phyloP scores from a whole-genome alignment of 208 protist species.

The Trypanosoma boissoni region DNA sequence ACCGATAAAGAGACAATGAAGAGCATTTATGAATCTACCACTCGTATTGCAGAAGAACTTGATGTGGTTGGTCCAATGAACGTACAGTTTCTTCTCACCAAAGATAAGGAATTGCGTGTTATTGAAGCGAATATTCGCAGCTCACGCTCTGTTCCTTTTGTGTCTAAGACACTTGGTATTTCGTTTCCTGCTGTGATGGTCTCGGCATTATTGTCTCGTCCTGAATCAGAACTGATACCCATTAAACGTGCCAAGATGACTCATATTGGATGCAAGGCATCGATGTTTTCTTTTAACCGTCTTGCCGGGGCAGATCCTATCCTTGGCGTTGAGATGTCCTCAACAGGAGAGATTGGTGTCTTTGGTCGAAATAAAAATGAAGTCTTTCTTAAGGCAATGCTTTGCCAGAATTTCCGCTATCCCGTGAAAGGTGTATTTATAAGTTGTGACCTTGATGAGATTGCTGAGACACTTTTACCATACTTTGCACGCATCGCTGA shows the following conservation, averaged over 20 bases:
- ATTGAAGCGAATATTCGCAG: slow-evolving; percentile 98
- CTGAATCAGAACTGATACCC: slow-evolving; percentile 72
- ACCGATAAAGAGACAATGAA: slow-evolving; percentile 85
- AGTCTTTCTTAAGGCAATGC: slow-evolving; percentile 91
- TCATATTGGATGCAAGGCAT: slow-evolving; percentile 95
- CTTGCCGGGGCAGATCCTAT: slow-evolving; percentile 97
- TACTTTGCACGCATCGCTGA: slow-evolving; percentile 46
- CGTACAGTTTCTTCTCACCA: slow-evolving; percentile 98
- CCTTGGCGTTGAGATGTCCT: slow-evolving; percentile 98
- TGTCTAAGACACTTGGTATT: slow-evolving; percentile 95
- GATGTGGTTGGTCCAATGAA: slow-evolving; percentile 97
- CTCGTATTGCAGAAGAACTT: slow-evolving; percentile 92
- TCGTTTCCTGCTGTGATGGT: slow-evolving; percentile 93
- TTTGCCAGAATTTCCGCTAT: slow-evolving; percentile 79
- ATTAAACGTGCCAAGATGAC: slow-evolving; percentile 87
- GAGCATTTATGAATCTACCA: slow-evolving; percentile 70
- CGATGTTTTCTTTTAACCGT: slow-evolving; percentile 98
- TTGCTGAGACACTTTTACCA: slow-evolving; percentile 48
- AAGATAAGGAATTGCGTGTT: slow-evolving; percentile 92
- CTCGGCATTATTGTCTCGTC: slow-evolving; percentile 69
- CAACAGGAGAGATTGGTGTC: slow-evolving; percentile 96
- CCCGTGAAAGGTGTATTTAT: slow-evolving; percentile 85
- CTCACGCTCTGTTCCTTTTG: slow-evolving; percentile 97
- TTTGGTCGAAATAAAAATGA: slow-evolving; percentile 90
- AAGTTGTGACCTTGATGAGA: slow-evolving; percentile 56